Conservation (phyloP, 352 stramenopile genomes). For the Pilasporangium apinafurcum region DNA sequence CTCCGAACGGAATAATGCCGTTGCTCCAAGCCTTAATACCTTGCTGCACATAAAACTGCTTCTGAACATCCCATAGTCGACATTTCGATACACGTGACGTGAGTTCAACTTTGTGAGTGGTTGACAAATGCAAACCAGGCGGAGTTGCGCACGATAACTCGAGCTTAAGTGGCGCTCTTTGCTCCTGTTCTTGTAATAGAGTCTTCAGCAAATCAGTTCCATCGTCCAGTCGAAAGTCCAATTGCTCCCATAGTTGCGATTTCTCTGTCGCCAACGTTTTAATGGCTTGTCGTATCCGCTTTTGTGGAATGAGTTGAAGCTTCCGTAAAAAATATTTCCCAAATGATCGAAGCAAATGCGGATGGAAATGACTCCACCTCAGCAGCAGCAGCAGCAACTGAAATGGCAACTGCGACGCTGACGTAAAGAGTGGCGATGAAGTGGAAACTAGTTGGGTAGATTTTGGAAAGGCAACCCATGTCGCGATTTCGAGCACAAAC, state of each 20-base stretch:
- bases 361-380: slow-evolving; percentile 71
- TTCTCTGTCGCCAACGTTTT: slow-evolving; percentile 14
- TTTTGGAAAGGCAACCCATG: slow-evolving; percentile 6
- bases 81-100: slow-evolving; percentile 38
- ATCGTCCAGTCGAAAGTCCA: slow-evolving; percentile 13
- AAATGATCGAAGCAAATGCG: slow-evolving; percentile 22
- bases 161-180: too few relatives aligned
- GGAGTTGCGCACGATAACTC: background rate
- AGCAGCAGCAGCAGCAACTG: slow-evolving; percentile 60
- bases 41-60: slow-evolving; percentile 73
- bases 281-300: slow-evolving; percentile 29
- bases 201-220: background rate
- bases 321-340: slow-evolving; percentile 43
- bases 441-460: background rate
- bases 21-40: slow-evolving; percentile 73
- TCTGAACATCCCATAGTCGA: slow-evolving; percentile 63
- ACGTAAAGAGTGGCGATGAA: slow-evolving; percentile 21
- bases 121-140: background rate
- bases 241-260: slow-evolving; percentile 18
- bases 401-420: slow-evolving; percentile 47
- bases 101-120: background rate
- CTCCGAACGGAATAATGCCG: slow-evolving; percentile 63
- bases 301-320: slow-evolving; percentile 35
- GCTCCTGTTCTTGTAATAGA: too few relatives aligned
- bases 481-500: slow-evolving; percentile 51